phyloP scores from a whole-genome alignment of 2,329 filamentous ascomycete species.

The Fusarium bactridioides region DNA sequence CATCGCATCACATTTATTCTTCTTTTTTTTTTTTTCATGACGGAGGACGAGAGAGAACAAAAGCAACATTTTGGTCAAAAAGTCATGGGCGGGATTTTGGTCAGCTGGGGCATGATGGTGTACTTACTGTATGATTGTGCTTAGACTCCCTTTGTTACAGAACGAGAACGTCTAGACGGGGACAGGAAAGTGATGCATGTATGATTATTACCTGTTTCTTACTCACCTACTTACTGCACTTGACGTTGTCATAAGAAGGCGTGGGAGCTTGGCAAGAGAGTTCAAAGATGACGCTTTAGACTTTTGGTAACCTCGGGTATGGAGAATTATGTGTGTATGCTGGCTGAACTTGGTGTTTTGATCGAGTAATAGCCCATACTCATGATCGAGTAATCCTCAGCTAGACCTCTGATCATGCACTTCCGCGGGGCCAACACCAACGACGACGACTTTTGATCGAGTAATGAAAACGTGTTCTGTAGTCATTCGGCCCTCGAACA shows the following conservation, averaged over 20 bases:
- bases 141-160: conserved; percentile 18
- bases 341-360: conserved; percentile 14
- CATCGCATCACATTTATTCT: conserved; percentile 16
- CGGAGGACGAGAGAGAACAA: background rate
- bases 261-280: background rate
- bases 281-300: conserved; percentile 1
- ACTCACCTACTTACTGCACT: conserved; percentile 5
- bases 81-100: background rate
- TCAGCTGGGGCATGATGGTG: conserved; percentile 23
- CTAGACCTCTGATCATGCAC: background rate
- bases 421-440: conserved; percentile 14
- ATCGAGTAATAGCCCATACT: conserved; percentile 22
- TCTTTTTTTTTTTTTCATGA: conserved; percentile 13
- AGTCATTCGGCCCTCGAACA: conserved; percentile 10
- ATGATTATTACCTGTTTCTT: conserved; percentile 36
- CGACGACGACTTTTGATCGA: conserved; percentile 18
- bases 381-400: conserved; percentile 7
- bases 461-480: conserved; percentile 17
- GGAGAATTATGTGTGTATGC: background rate
- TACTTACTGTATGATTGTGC: conserved; percentile 34
- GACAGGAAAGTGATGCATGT: conserved; percentile 28
- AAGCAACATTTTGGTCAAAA: background rate
- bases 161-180: conserved; percentile 14
- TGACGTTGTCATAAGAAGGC: conserved; percentile 3
- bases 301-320: conserved; percentile 4